phyloP scores from a whole-genome alignment of 306 rosid species.

The Begonia fuchsioides region DNA sequence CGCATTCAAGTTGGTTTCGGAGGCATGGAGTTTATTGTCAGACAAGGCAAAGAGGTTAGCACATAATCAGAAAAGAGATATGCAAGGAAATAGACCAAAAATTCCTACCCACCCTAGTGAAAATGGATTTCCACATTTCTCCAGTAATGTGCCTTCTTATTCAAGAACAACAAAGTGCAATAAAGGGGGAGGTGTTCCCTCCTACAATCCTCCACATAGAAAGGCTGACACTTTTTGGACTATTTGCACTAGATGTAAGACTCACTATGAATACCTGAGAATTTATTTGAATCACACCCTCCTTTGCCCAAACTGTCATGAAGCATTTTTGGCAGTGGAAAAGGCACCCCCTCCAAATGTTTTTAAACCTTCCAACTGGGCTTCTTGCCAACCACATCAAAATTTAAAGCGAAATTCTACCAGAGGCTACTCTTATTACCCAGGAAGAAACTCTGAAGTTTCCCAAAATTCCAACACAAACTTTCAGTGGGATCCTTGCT shows the following conservation, averaged over 20 bases:
- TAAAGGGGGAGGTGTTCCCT: no score
- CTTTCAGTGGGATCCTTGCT: conserved; percentile 39
- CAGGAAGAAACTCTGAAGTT: conserved; percentile 23
- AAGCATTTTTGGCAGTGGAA: conserved; percentile 72
- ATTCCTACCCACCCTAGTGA: conserved; percentile 24
- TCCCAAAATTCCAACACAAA: conserved; percentile 21
- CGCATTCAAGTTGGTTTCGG: conserved; percentile 84
- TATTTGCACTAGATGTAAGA: conserved; percentile 65
- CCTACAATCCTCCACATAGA: conserved; percentile 30
- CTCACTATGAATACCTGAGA: conserved; percentile 86
- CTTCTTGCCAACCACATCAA: conserved; percentile 51
- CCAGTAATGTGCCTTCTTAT: no score
- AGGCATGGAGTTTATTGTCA: conserved; percentile 92
- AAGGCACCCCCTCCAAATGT: conserved; percentile 69
- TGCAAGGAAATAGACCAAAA: conserved; percentile 34
- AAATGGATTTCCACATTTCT: conserved; percentile 46
- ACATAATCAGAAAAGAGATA: conserved; percentile 55
- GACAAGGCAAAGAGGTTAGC: conserved; percentile 64
- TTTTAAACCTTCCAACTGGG: conserved; percentile 47
- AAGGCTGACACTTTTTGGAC: conserved; percentile 90
- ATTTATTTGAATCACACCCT: conserved; percentile 74
- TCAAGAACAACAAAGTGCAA: no score
- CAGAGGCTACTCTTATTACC: conserved; percentile 21
- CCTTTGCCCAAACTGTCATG: conserved; percentile 70
- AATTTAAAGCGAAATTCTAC: conserved; percentile 29